Conservation (phyloP, 2,329 filamentous ascomycete species). For the Monilinia fructigena region DNA sequence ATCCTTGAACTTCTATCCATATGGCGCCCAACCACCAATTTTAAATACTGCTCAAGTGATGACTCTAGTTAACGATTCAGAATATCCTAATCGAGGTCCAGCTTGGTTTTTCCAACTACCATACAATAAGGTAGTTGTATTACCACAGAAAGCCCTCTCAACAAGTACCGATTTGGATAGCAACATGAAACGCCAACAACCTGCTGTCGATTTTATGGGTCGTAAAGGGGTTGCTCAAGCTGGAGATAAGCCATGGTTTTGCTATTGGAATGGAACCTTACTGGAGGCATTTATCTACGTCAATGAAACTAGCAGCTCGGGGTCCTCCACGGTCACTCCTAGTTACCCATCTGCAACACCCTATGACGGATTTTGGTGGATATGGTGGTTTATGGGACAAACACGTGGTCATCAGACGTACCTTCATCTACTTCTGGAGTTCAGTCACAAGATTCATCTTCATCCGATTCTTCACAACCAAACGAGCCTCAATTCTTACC, state of each 20-base stretch:
- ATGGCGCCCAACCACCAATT: constrained; percentile 61
- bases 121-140: constrained; percentile 64
- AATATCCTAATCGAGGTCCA: constrained; percentile 55
- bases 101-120: constrained; percentile 61
- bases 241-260: constrained; percentile 67
- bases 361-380: not conserved
- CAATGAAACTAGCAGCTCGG: constrained; percentile 43
- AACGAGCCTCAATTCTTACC: constrained; percentile 35
- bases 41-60: constrained; percentile 48
- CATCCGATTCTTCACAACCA: constrained; percentile 24
- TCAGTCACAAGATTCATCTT: constrained; percentile 14
- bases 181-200: constrained; percentile 25
- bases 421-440: constrained; percentile 36
- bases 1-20: constrained; percentile 48
- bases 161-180: not conserved
- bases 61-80: constrained; percentile 56
- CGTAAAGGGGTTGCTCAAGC: constrained; percentile 45
- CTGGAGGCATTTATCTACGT: constrained; percentile 67
- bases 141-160: constrained; percentile 37
- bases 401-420: constrained; percentile 25
- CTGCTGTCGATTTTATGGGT: constrained; percentile 27
- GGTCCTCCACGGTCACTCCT: constrained; percentile 19
- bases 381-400: not conserved
- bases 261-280: constrained; percentile 66
- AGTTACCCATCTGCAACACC: constrained; percentile 6